phyloP scores from a whole-genome alignment of 148 eudicot genomes.

The Polygonum maritimum region DNA sequence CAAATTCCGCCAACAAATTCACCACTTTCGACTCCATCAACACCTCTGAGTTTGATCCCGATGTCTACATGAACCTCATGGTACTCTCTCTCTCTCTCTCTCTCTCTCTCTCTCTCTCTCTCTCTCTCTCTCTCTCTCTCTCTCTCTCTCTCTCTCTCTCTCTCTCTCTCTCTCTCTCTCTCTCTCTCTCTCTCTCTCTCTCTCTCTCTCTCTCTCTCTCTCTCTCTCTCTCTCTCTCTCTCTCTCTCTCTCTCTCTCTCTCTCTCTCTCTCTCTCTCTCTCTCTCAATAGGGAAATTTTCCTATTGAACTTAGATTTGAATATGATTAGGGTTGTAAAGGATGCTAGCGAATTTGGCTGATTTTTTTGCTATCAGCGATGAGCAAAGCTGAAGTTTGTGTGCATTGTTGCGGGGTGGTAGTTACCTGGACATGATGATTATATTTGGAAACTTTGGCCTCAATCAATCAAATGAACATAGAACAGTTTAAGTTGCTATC shows the following conservation, averaged over 20 bases:
- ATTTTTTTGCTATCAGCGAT: neutral
- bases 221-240: too few species aligned
- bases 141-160: too few species aligned
- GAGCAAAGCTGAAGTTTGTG: neutral
- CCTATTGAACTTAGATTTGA: neutral
- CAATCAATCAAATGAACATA: neutral
- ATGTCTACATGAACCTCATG: slow-evolving; percentile 87
- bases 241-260: too few species aligned
- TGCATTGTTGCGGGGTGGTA: neutral
- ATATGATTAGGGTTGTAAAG: neutral
- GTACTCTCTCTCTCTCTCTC: slow-evolving; percentile 30
- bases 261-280: too few species aligned
- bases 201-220: too few species aligned
- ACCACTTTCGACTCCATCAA: slow-evolving; percentile 90
- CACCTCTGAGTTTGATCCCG: slow-evolving; percentile 73
- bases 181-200: too few species aligned
- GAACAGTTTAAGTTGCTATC: neutral
- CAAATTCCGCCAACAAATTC: slow-evolving; percentile 39
- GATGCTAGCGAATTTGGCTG: neutral
- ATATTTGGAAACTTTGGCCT: neutral
- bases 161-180: too few species aligned
- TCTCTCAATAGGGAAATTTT: too few species aligned
- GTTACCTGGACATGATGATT: neutral
- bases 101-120: too few species aligned
- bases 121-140: too few species aligned